A percentile compares a stretch with the other conserved stretches of the same genome.
Conservation (phyloP, 306 rosid genomes). For the Acacia melanoxylon region DNA sequence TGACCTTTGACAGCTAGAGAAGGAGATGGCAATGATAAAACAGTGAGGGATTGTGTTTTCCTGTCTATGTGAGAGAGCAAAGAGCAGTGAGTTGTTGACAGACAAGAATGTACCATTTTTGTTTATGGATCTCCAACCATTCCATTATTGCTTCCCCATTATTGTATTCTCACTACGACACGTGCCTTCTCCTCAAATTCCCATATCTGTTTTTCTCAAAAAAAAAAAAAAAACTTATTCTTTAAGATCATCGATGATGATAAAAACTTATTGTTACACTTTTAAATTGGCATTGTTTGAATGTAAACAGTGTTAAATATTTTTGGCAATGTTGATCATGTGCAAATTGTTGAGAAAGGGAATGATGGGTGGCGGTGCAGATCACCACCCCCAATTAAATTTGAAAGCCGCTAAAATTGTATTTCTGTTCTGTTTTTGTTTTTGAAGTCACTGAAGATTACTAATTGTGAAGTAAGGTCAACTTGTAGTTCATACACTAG, state of each 20-base stretch:
- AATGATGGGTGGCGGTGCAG: neutral
- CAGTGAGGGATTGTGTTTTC: too few relatives aligned
- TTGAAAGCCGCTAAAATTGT: neutral
- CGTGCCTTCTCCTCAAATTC: neutral
- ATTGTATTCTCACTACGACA: slow-evolving; percentile 8
- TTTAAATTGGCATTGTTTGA: too few relatives aligned
- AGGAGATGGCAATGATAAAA: slow-evolving; percentile 40
- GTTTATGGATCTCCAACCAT: slow-evolving; percentile 32
- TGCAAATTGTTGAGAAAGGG: neutral
- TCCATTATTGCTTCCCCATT: neutral
- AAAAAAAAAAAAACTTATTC: too few relatives aligned
- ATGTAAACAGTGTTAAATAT: too few relatives aligned
- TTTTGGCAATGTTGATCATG: too few relatives aligned
- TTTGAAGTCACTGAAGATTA: neutral
- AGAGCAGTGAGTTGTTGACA: slow-evolving; percentile 27
- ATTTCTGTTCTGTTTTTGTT: neutral
- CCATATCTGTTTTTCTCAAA: too few relatives aligned
- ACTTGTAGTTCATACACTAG: neutral
- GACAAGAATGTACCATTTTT: slow-evolving; percentile 34
- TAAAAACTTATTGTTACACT: too few relatives aligned
- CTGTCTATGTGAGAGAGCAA: too few relatives aligned
- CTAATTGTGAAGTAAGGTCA: neutral
- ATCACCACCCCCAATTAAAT: neutral
- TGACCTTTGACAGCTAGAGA: slow-evolving; percentile 30
- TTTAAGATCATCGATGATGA: too few relatives aligned